Evolutionary conservation across 2,329 filamentous ascomycete species (phyloP).

Genomic region (Thielaviopsis punctulata): DNA sequence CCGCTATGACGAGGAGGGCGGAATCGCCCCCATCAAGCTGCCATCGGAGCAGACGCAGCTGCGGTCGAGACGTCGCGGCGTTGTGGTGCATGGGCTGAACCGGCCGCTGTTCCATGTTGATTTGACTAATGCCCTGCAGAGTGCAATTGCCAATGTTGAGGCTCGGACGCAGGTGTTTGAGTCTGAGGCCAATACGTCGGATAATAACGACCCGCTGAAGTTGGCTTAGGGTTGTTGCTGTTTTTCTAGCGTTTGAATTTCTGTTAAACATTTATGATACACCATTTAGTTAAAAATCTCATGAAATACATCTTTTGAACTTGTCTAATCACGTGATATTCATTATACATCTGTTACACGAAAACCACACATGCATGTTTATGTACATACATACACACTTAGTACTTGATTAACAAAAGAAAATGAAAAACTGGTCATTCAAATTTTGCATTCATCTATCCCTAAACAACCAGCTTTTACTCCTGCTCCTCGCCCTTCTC

Average conservation of each 20-base stretch:
- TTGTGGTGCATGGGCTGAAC: conserved; percentile 71
- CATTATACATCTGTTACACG: no score
- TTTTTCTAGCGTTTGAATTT: neutral
- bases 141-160: conserved; percentile 65
- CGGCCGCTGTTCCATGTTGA: conserved; percentile 89
- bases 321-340: no score
- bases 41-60: neutral
- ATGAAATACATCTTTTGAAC: no score
- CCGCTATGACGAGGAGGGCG: conserved; percentile 6
- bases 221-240: neutral
- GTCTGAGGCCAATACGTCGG: neutral
- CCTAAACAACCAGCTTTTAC: neutral
- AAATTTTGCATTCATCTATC: neutral
- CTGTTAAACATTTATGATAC: neutral
- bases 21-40: neutral
- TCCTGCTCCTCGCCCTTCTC: conserved; percentile 25
- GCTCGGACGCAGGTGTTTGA: conserved; percentile 24
- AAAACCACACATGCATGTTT: no score
- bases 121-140: conserved; percentile 73
- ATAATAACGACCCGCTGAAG: conserved; percentile 3
- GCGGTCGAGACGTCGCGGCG: conserved; percentile 29
- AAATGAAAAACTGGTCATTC: neutral
- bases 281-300: no score
- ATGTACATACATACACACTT: no score
- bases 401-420: neutral